Evolutionary conservation across 768 basidiomycete genomes (phyloP), one percentile per base, ranked within the genome.

Genomic region (Leccinum sublutescens): DNA sequence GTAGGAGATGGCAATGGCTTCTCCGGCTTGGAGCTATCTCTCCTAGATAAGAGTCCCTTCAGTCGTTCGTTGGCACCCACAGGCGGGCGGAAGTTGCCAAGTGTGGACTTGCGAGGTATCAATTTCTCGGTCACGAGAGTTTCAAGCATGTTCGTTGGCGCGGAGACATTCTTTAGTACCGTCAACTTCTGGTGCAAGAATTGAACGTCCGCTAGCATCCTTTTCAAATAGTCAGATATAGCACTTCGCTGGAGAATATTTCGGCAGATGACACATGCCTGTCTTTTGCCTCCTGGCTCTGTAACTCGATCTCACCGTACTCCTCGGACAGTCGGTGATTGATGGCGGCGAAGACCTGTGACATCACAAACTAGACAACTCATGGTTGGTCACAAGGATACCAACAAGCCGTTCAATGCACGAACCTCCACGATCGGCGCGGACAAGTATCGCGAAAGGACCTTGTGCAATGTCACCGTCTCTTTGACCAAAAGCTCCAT

Each of bases 401-500:
- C 50, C 60, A 60, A 63, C 53, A 59, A 43, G 43, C 23, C 54
- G 48, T 60, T 23, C 48, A 31, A 40, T 7, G 27, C 21, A 62
- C 68, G 68, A 68, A 93, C 94, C 84, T 95, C 93, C 48, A 97
- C 91, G 27, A 93, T 82, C 33, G 84, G 80, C 49, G 79, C 74
- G 15, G 91, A 79, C 29, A 98, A 79, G 74, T 97, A 98, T 51
- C 95, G 89, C 50, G 93, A 92, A 47, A 98, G 80, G 53, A 99
- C 94, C 71, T 96, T 98, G 77, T 98, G 93, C 53, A 99, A 80
- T 29, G 93, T 96, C 57, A 91, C 88, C 19, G 95, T 95, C 75
- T 99, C 97, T 75, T 94, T 95, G 66, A 95, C 87, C 45, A 99
- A 80, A 57, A 93, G 77, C 66, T 96, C 89, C 84, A 97, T 95